Evolutionary conservation across 2,329 filamentous ascomycete genomes (phyloP), one percentile per base, ranked within the genome.

Genomic region (Blumeria hordei): DNA sequence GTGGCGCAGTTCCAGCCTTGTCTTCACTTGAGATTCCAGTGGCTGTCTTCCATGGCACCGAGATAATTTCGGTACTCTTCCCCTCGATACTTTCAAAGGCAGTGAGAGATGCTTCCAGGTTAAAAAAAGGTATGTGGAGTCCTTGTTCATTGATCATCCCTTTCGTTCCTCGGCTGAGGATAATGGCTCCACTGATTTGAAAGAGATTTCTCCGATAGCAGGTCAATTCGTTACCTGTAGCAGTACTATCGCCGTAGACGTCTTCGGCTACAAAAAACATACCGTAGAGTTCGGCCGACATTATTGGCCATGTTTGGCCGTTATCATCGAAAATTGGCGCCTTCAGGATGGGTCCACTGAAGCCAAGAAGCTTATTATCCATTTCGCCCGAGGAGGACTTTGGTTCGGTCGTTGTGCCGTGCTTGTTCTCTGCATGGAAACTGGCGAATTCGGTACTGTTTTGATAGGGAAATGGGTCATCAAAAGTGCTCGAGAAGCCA

Each of bases 201-300:
- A 94, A 96, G 50, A 96, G 72, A 64, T 96, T 96, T 53, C 90
- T 78, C 45, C 90, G 81, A 66, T 96, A 96, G 72, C 90, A 96
- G 0, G 90, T 96, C 65, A 96, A 70, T 69, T 96, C 90, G 53
- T 83, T 74, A 0, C 82, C 81, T 70, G 69, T 77, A 68, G 67
- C 79, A 11, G 60, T 61, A 44, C 59, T 64, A 33, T 60, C 62
- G 8, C 72, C 71, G 71, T 85, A 88, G 5, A 87, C 83, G 62
- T 86, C 84, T 65, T 90, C 85, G 47, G 85, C 85, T 32, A 90
- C 76, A 64, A 88, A 88, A 72, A 90, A 90, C 84, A 90, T 88
- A 74, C 85, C 85, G 63, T 87, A 85, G 11, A 90, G 71, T 68
- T 90, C 84, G 56, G 84, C 84, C 21, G 75, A 74, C 72, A 88